Conservation (phyloP, 2,329 filamentous ascomycete species). For the Madurella mycetomatis region DNA sequence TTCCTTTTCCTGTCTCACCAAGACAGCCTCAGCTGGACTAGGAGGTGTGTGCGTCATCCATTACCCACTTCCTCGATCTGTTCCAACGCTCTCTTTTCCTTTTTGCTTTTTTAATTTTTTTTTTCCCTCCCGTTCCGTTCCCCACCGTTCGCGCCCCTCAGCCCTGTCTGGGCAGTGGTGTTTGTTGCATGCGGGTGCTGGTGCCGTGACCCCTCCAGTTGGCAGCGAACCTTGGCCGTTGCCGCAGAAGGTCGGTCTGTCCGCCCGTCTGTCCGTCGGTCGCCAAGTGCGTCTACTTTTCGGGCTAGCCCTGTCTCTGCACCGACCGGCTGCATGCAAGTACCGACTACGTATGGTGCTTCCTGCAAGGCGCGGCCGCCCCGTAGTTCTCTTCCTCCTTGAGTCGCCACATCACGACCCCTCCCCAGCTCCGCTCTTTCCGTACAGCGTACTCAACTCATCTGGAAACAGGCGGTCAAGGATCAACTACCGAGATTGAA, state of each 20-base stretch:
- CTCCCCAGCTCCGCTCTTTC: neutral
- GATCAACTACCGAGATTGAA: neutral
- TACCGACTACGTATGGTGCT: neutral
- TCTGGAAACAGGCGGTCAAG: conserved; percentile 18
- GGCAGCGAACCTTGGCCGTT: conserved; percentile 2
- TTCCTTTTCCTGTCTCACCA: neutral
- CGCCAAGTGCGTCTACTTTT: conserved; percentile 1
- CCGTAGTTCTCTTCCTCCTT: neutral
- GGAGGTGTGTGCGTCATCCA: conserved; percentile 2
- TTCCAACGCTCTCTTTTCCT: neutral
- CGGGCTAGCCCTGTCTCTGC: conserved; percentile 5
- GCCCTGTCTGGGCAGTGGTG: conserved; percentile 3
- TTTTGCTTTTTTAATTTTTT: neutral
- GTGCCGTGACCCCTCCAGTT: conserved; percentile 15
- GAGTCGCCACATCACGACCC: conserved; percentile 6
- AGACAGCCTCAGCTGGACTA: neutral
- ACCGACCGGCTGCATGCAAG: conserved; percentile 5
- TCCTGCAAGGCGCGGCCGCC: conserved; percentile 5
- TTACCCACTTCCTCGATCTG: neutral
- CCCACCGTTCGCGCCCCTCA: conserved; percentile 10
- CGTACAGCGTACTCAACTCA: conserved; percentile 5
- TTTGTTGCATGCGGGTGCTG: neutral
- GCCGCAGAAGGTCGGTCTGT: neutral
- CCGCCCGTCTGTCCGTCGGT: neutral
- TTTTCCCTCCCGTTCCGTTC: too few species aligned